phyloP scores from a whole-genome alignment of 768 basidiomycete genomes.

The Saitozyma sp. region DNA sequence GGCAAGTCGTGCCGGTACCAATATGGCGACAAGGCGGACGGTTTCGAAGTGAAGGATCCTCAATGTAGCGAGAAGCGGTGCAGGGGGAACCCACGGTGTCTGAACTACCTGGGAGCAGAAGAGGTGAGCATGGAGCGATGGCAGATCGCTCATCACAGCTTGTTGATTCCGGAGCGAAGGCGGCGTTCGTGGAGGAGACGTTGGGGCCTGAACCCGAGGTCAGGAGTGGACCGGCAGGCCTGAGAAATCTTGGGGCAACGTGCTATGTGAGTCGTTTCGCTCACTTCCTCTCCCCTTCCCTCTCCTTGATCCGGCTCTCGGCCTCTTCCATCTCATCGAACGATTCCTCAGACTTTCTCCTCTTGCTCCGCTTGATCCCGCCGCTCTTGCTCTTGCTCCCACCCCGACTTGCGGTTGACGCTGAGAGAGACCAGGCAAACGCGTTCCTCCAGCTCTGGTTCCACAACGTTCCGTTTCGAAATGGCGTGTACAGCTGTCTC shows the following conservation, averaged over 20 bases:
- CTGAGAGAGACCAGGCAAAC: slow-evolving; percentile 61
- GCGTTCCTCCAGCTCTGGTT: slow-evolving; percentile 96
- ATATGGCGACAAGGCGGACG: slow-evolving; percentile 1
- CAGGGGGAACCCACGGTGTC: slow-evolving; percentile 75
- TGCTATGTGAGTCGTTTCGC: slow-evolving; percentile 63
- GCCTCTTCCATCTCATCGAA: slow-evolving; percentile 46
- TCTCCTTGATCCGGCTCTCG: slow-evolving; percentile 39
- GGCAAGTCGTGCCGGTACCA: slow-evolving; percentile 9
- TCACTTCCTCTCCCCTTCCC: slow-evolving; percentile 38
- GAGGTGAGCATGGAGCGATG: slow-evolving; percentile 61
- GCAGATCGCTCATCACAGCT: slow-evolving; percentile 5
- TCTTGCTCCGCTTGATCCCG: neutral
- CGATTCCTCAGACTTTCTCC: slow-evolving; percentile 23
- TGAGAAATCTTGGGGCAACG: slow-evolving; percentile 82
- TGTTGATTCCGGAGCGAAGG: slow-evolving; percentile 25
- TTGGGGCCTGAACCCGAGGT: slow-evolving; percentile 43
- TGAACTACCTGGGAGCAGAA: slow-evolving; percentile 83
- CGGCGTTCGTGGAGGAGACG: slow-evolving; percentile 57
- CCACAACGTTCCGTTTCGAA: slow-evolving; percentile 76
- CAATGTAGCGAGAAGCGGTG: slow-evolving; percentile 56
- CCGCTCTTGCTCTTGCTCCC: slow-evolving; percentile 13
- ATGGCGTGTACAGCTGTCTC: slow-evolving; percentile 76
- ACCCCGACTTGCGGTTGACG: slow-evolving; percentile 7
- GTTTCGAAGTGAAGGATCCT: neutral
- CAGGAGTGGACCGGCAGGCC: slow-evolving; percentile 31